These are phyloP conservation scores for Ascoidea tarda DNA, from an alignment of 805 yeast genomes.

Conservation along the genomic window DNA sequence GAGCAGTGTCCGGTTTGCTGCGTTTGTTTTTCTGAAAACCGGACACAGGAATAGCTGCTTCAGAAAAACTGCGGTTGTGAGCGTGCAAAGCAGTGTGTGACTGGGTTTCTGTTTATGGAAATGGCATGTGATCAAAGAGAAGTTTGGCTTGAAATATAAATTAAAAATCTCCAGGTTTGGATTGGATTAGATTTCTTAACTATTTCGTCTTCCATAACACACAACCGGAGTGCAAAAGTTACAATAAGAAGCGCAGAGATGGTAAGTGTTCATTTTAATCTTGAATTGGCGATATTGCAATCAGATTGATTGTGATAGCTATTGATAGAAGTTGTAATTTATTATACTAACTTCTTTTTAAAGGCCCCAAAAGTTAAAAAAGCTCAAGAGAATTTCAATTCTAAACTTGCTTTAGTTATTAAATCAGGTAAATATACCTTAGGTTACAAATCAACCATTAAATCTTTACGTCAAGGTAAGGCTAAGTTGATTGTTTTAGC, in stretches of 20 bases:
- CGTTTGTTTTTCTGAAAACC: too few species aligned
- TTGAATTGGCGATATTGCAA: not conserved
- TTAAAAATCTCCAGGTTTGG: too few species aligned
- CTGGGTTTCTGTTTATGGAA: too few species aligned
- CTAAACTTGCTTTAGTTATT: conserved; percentile 95
- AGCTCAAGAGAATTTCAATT: conserved; percentile 87
- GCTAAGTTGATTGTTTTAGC: conserved; percentile 97
- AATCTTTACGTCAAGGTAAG: conserved; percentile 97
- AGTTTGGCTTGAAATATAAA: too few species aligned
- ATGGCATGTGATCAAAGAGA: too few species aligned
- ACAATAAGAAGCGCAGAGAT: conserved; percentile 74
- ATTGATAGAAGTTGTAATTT: not conserved
- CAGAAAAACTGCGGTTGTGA: too few species aligned
- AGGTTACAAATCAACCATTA: conserved; percentile 98
- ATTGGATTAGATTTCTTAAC: not conserved
- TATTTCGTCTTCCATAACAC: conserved; percentile 8
- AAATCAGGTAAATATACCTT: conserved; percentile 99
- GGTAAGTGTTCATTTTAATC: conserved; percentile 59
- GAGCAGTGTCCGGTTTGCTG: too few species aligned
- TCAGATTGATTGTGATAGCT: not conserved
- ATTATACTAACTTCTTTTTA: conserved; percentile 24
- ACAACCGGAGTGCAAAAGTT: conserved; percentile 85
- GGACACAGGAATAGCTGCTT: too few species aligned
- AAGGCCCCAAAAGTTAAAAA: conserved; percentile 92
- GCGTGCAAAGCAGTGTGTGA: too few species aligned